These are phyloP conservation scores for Scutellaria baicalensis DNA, from an alignment of 257 asterid species.

Conservation along the genomic window DNA sequence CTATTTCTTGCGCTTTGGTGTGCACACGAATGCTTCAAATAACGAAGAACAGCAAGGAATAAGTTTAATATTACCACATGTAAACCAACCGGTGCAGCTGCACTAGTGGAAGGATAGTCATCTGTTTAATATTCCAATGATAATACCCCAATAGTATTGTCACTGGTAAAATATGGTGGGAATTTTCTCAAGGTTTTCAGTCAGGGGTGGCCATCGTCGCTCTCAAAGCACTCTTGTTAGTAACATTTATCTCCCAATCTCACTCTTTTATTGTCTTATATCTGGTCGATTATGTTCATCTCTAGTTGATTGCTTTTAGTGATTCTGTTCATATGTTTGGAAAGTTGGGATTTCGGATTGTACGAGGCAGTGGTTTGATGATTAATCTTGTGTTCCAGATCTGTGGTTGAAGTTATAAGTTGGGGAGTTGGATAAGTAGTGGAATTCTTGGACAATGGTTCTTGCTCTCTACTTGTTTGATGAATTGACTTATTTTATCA, in stretches of 20 bases:
- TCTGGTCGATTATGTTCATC: neutral
- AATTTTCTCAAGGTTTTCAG: slow-evolving; percentile 76
- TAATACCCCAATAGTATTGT: too few relatives aligned
- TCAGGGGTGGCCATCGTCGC: slow-evolving; percentile 56
- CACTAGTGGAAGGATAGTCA: too few relatives aligned
- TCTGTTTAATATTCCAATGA: too few relatives aligned
- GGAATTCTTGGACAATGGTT: neutral
- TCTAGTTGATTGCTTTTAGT: too few relatives aligned
- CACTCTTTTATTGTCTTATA: neutral
- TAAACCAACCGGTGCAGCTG: too few relatives aligned
- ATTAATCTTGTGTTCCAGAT: neutral
- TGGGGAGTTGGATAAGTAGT: neutral
- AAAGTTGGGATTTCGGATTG: slow-evolving; percentile 7
- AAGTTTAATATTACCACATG: too few relatives aligned
- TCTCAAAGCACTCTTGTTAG: slow-evolving; percentile 84
- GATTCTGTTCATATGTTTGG: neutral
- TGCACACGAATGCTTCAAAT: too few relatives aligned
- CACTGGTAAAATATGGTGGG: slow-evolving; percentile 73
- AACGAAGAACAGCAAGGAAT: too few relatives aligned
- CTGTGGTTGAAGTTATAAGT: neutral
- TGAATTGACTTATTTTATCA: neutral
- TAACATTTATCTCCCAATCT: neutral
- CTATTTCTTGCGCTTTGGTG: too few relatives aligned
- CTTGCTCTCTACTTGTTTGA: neutral
- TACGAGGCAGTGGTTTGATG: neutral